Conservation (phyloP, 176 grass and related monocot species). For the Carex littledalei region DNA sequence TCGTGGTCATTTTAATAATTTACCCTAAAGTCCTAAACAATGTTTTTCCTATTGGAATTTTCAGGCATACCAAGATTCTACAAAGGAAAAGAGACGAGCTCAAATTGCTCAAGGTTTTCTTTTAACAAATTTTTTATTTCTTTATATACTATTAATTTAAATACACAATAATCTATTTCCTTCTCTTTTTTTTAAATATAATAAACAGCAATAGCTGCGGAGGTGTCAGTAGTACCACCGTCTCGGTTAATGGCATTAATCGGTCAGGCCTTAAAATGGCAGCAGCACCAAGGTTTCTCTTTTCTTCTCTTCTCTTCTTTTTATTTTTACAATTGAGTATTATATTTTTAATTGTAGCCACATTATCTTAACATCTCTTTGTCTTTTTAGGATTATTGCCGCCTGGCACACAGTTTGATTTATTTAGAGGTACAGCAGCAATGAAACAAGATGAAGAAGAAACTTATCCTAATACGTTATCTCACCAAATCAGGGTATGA, state of each 20-base stretch:
- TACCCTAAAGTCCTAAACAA: not conserved
- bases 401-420: conserved; percentile 96
- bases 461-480: conserved; percentile 61
- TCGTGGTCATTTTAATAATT: not conserved
- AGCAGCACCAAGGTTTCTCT: conserved; percentile 88
- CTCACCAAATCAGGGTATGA: conserved; percentile 89
- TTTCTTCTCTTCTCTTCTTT: not conserved
- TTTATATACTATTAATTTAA: not conserved
- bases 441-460: conserved; percentile 99
- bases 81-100: conserved; percentile 83
- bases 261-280: conserved; percentile 97
- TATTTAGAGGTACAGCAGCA: conserved; percentile 96
- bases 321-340: not conserved
- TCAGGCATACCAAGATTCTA: conserved; percentile 95
- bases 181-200: not conserved
- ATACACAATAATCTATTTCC: not conserved
- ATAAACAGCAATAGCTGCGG: conserved; percentile 77
- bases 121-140: conserved; percentile 14
- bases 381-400: conserved; percentile 66
- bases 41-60: not conserved
- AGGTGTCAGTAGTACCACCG: conserved; percentile 93
- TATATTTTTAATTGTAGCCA: not conserved
- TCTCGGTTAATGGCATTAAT: conserved; percentile 98
- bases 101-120: conserved; percentile 83
- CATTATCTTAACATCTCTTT: conserved; percentile 15